These are phyloP conservation scores for Ganoderma meredithae DNA, from an alignment of 1,284 basidiomycete genomes.

Conservation along the genomic window DNA sequence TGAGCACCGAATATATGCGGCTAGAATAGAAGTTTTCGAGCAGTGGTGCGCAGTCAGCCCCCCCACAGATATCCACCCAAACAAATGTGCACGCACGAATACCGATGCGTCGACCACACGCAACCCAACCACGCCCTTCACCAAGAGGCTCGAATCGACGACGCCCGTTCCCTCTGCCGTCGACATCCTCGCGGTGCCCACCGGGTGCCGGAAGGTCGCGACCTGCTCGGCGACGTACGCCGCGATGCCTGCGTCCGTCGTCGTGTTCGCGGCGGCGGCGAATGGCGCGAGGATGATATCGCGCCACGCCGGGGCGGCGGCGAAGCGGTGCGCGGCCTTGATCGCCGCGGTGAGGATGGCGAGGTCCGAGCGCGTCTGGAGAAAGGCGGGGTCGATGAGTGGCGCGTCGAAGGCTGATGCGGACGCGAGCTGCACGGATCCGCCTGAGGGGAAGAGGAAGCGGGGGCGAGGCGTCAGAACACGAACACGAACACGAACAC, in stretches of 20 bases:
- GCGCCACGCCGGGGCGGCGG: slow-evolving; percentile 26
- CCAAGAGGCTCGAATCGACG: slow-evolving; percentile 33
- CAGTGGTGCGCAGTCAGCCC: background rate
- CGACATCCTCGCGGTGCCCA: slow-evolving; percentile 29
- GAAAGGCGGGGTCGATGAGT: slow-evolving; percentile 32
- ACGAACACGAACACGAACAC: too few species aligned
- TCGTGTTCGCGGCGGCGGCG: slow-evolving; percentile 4
- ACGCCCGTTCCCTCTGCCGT: slow-evolving; percentile 28
- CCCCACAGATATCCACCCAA: too few species aligned
- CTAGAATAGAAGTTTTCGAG: too few species aligned
- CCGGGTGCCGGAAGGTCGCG: slow-evolving; percentile 20
- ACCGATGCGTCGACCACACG: background rate
- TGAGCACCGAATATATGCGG: slow-evolving; percentile 35
- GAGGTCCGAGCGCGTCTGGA: slow-evolving; percentile 31
- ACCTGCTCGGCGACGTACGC: slow-evolving; percentile 13
- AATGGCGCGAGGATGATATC: slow-evolving; percentile 13
- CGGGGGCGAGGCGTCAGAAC: background rate
- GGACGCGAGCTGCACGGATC: slow-evolving; percentile 34
- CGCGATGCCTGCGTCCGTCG: slow-evolving; percentile 21
- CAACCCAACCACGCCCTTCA: background rate
- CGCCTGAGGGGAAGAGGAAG: slow-evolving; percentile 22
- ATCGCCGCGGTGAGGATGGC: slow-evolving; percentile 28
- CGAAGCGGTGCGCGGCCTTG: slow-evolving; percentile 26
- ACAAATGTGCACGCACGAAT: background rate
- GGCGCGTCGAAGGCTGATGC: slow-evolving; percentile 33